phyloP scores from a whole-genome alignment of 2,329 filamentous ascomycete species.

The Claviceps pazoutovae region DNA sequence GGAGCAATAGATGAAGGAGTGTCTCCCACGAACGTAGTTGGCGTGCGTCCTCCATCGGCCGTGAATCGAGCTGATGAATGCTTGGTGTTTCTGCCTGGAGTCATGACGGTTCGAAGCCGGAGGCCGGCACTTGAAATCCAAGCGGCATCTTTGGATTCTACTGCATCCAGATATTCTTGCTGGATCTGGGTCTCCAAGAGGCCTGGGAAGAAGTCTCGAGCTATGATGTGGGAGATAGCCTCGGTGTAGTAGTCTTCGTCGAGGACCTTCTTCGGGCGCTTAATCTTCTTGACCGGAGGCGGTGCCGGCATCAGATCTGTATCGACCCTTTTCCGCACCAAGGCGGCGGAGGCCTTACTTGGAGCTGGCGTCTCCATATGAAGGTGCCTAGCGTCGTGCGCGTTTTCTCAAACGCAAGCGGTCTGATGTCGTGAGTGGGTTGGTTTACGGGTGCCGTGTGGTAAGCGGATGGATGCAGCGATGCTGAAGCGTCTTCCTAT shows the following conservation, averaged over 20 bases:
- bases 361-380: not conserved
- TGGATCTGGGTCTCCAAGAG: conserved; percentile 75
- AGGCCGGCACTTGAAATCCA: conserved; percentile 79
- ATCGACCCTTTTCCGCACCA: conserved; percentile 57
- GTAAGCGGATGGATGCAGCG: not conserved
- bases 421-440: not conserved
- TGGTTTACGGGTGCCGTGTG: not conserved
- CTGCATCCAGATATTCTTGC: conserved; percentile 80
- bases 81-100: conserved; percentile 43
- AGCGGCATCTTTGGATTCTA: conserved; percentile 68
- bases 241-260: conserved; percentile 92
- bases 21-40: conserved; percentile 53
- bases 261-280: conserved; percentile 73
- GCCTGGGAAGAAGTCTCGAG: conserved; percentile 91
- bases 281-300: conserved; percentile 74
- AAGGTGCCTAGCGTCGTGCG: too few relatives aligned
- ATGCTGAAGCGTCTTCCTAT: not conserved
- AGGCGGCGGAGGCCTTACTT: conserved; percentile 22
- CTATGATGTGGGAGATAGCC: conserved; percentile 84
- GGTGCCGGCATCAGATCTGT: conserved; percentile 72
- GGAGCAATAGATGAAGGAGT: conserved; percentile 52
- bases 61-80: conserved; percentile 13
- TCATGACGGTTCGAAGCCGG: conserved; percentile 66
- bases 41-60: conserved; percentile 36
- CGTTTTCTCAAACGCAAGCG: too few relatives aligned